Percentiles rank a stretch among this genome's conserved stretches.
phyloP scores from a whole-genome alignment of 2,329 filamentous ascomycete species.

The Xylaria sp. region DNA sequence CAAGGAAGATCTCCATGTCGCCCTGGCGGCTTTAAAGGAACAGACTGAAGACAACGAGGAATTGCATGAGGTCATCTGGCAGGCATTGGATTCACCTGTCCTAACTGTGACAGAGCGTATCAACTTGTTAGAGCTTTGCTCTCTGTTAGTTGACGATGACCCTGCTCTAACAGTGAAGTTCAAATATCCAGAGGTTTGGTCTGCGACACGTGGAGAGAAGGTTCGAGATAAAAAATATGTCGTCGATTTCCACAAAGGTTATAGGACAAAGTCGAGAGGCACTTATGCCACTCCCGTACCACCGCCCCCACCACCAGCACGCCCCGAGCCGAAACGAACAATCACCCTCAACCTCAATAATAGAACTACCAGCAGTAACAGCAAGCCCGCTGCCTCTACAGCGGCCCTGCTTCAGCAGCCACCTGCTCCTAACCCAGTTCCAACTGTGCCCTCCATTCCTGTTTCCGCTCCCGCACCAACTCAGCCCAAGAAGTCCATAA shows the following conservation, averaged over 20 bases:
- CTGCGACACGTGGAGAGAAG: conserved; percentile 46
- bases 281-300: conserved; percentile 37
- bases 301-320: conserved; percentile 39
- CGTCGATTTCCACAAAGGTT: conserved; percentile 44
- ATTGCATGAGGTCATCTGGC: conserved; percentile 60
- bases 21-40: conserved; percentile 59
- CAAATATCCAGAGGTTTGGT: conserved; percentile 60
- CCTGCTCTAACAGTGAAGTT: conserved; percentile 58
- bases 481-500: conserved; percentile 35
- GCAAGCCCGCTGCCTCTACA: conserved; percentile 27
- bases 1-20: conserved; percentile 59
- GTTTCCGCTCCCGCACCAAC: conserved; percentile 20
- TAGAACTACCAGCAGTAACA: conserved; percentile 41
- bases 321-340: conserved; percentile 47
- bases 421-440: conserved; percentile 20
- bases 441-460: conserved; percentile 17
- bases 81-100: conserved; percentile 58
- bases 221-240: conserved; percentile 41
- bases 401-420: conserved; percentile 25
- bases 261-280: conserved; percentile 45
- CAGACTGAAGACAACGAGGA: conserved; percentile 58
- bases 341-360: conserved; percentile 51
- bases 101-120: conserved; percentile 60
- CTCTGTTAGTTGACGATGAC: conserved; percentile 61
- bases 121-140: conserved; percentile 63